phyloP scores from a whole-genome alignment of 78 protist genomes.

The Bigelowiella natans region DNA sequence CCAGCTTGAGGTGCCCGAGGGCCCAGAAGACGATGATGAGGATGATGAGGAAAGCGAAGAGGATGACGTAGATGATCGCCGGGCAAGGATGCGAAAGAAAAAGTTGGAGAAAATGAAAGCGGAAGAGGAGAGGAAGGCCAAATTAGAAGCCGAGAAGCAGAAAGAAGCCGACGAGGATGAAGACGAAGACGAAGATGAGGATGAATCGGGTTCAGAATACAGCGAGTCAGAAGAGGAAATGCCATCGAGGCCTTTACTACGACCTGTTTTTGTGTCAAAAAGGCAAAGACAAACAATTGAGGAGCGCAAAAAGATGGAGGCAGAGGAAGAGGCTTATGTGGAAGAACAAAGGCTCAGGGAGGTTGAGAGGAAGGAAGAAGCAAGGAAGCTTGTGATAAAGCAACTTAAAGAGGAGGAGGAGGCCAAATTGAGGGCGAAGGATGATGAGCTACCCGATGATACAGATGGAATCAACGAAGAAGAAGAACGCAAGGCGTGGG shows the following conservation, averaged over 20 bases:
- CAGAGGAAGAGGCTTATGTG: not conserved
- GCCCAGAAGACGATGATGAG: not conserved
- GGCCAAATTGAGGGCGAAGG: not conserved
- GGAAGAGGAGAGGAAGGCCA: not conserved
- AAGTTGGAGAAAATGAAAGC: not conserved
- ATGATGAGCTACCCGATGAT: not conserved
- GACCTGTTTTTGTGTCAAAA: not conserved
- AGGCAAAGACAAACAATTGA: not conserved
- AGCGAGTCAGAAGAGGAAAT: too few relatives aligned
- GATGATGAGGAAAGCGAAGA: not conserved
- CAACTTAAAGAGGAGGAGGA: not conserved
- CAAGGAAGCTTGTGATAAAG: not conserved
- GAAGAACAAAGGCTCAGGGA: not conserved
- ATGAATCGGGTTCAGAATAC: not conserved
- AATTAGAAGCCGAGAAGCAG: not conserved
- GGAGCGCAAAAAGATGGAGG: not conserved
- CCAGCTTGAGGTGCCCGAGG: not conserved
- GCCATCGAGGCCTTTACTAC: not conserved
- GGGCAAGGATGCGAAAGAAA: not conserved
- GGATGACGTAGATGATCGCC: not conserved
- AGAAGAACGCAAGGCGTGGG: not conserved
- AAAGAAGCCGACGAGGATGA: not conserved
- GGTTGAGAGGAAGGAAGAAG: not conserved
- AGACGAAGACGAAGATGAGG: not conserved
- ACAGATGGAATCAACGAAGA: not conserved